Evolutionary conservation across 495 filamentous ascomycete genomes (phyloP), one percentile per base, ranked within the genome.

Genomic region (Zalerion maritima): DNA sequence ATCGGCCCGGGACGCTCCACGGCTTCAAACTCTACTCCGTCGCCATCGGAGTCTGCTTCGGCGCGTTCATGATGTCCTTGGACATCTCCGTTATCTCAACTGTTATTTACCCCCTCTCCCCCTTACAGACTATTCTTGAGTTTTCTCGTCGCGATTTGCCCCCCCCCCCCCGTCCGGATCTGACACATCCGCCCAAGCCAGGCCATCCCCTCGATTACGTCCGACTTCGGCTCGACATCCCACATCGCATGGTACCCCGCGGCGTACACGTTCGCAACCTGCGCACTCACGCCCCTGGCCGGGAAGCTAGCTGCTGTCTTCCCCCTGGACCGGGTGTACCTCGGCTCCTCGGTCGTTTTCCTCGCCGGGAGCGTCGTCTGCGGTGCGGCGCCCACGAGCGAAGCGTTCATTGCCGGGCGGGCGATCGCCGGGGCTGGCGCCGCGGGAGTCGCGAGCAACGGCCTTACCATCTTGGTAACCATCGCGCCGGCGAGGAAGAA

Each of bases 331-430:
- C 20, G 16, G 22, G 37, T 44, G 14, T 44, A 44, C 28, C 16
- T 32, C 15, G 10, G 23, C 22, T 46, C 46, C 28, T 29, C 26
- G 11, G 4, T 21, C 20, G 24, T 47, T 14, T 47, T 47, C 21
- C 25, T 36, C 12, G 21, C 35, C 26, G 44, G 44, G 1, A 41
- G 33, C 26, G 42, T 50, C 6, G 24, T 65, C 18, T 67, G 62
- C 24, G 63, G 56, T 22, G 46, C 43, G 5, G 62, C 63, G 1
- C 47, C 53, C 0, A 52, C 37, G 18, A 52, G 48, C 11, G 28
- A 30, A 11, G 46, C 48, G 11, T 45, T 66, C 15, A 68, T 68
- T 24, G 38, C 52, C 18, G 61, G 63, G 9, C 49, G 62, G 17
- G 57, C 57, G 14, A 42, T 68, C 13, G 60, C 60, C 4, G 62